Evolutionary conservation across 768 basidiomycete species (phyloP).

Genomic region (Lentinula raphanica): DNA sequence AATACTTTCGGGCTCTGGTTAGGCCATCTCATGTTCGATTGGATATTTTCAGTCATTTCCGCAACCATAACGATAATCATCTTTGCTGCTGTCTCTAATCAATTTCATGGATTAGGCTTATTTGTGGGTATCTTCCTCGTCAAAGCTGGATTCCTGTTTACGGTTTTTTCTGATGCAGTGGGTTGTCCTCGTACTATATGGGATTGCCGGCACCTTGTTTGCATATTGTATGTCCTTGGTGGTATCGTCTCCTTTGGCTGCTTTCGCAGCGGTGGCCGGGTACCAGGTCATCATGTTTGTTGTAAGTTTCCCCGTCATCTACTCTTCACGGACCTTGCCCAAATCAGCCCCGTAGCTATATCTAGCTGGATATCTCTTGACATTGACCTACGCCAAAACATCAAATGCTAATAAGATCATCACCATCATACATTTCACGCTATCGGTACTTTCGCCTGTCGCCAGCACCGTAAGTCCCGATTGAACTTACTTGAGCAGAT

Average conservation of each 20-base stretch:
- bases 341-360: slow-evolving; percentile 43
- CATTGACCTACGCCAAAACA: slow-evolving; percentile 66
- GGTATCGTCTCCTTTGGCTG: slow-evolving; percentile 60
- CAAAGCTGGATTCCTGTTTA: neutral
- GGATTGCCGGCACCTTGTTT: slow-evolving; percentile 62
- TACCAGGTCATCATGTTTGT: slow-evolving; percentile 71
- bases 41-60: slow-evolving; percentile 50
- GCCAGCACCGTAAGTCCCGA: slow-evolving; percentile 52
- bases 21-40: slow-evolving; percentile 74
- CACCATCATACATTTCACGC: slow-evolving; percentile 63
- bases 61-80: slow-evolving; percentile 62
- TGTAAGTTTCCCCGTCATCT: slow-evolving; percentile 34
- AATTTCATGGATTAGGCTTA: slow-evolving; percentile 68
- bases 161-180: slow-evolving; percentile 41
- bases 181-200: slow-evolving; percentile 66
- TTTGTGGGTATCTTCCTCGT: slow-evolving; percentile 32
- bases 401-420: slow-evolving; percentile 49
- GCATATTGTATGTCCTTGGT: slow-evolving; percentile 61
- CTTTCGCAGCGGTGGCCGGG: slow-evolving; percentile 68
- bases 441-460: slow-evolving; percentile 65
- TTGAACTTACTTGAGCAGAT: neutral
- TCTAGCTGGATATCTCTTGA: slow-evolving; percentile 62
- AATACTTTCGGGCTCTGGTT: slow-evolving; percentile 71
- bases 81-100: slow-evolving; percentile 49
- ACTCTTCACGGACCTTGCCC: neutral